Base-by-base conservation (phyloP, 2,329 filamentous ascomycete genomes). In the Ceratocystis lukuohia region DNA sequence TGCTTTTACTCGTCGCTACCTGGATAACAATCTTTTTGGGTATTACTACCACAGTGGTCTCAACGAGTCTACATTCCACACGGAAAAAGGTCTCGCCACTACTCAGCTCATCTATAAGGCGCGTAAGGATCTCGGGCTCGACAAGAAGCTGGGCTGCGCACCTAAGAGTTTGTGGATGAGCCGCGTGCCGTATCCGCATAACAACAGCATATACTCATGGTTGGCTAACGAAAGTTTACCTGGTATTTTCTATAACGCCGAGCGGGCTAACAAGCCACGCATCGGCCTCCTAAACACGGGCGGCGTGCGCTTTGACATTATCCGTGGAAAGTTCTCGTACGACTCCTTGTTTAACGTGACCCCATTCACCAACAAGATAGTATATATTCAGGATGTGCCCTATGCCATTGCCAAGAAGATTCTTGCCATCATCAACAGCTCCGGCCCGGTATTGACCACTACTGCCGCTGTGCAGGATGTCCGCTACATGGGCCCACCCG, bases 291-390 rank as follows among this genome's bases (percentile, higher is more conserved):
- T 89, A 66, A 99, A 99, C 75, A 96, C 90, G 0, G 94, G 94
- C 30, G 89, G 89, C 2, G 85, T 99, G 70, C 88, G 94, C 57
- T 99, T 97, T 75, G 94, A 99, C 74, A 89, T 99, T 69, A 96
- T 96, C 80, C 85, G 93, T 74, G 94, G 94, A 0, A 80, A 87
- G 0, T 97, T 97, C 73, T 97, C 94, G 0, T 84, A 85, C 48
- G 94, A 99, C 74, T 88, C 87, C 3, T 90, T 88, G 0, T 97
- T 85, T 73, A 87, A 93, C 48, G 82, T 97, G 33, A 95, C 89
- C 7, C 94, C 94, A 0, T 99, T 99, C 74, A 85, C 84, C 1
- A 96, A 88, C 74, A 84, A 82, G 1, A 88, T 96, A 74, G 80
- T 82, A 30, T 91, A 86, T 70, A 80, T 96, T 64, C 85, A 87